These are phyloP conservation scores for Cyanidium caldarium DNA, from an alignment of 23 red algal species.

Conservation along the genomic window DNA sequence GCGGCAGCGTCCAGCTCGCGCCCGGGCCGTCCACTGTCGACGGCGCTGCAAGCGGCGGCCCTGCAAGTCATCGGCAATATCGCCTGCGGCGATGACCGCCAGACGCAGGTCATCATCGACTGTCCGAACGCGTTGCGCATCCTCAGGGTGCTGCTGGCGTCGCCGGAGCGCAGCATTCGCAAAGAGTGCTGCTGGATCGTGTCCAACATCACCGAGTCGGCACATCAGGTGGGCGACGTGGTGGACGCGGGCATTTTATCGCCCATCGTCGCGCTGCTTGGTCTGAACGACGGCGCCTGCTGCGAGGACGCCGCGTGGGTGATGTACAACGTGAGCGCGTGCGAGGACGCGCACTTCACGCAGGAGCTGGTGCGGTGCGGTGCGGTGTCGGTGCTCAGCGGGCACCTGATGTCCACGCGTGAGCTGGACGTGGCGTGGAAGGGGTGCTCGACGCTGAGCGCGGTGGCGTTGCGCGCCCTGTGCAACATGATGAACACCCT, in stretches of 20 bases:
- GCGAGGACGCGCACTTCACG: constrained; percentile 46
- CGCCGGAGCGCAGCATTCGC: constrained; percentile 55
- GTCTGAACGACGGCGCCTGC: constrained; percentile 56
- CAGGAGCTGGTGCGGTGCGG: constrained; percentile 45
- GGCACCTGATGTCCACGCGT: constrained; percentile 38
- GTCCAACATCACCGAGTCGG: constrained; percentile 95
- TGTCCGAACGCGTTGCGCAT: constrained; percentile 67
- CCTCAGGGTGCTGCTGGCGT: constrained; percentile 51
- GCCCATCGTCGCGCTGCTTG: constrained; percentile 50
- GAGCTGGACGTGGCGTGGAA: constrained; percentile 97
- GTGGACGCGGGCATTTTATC: constrained; percentile 80
- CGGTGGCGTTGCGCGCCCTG: constrained; percentile 71
- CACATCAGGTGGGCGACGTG: constrained; percentile 89
- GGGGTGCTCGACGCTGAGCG: constrained; percentile 69
- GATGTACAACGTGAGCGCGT: constrained; percentile 74
- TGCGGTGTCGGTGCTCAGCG: background rate
- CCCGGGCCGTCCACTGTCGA: background rate
- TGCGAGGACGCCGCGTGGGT: constrained; percentile 93
- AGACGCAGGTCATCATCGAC: constrained; percentile 98
- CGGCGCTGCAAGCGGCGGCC: constrained; percentile 52
- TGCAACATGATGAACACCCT: constrained; percentile 54
- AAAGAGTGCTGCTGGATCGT: constrained; percentile 98
- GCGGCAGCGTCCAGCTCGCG: background rate
- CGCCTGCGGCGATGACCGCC: constrained; percentile 90
- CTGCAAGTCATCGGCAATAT: constrained; percentile 94